These are phyloP conservation scores for Paracorniculantispora psalliotae DNA, from an alignment of 2,329 filamentous ascomycete species.

Conservation along the genomic window DNA sequence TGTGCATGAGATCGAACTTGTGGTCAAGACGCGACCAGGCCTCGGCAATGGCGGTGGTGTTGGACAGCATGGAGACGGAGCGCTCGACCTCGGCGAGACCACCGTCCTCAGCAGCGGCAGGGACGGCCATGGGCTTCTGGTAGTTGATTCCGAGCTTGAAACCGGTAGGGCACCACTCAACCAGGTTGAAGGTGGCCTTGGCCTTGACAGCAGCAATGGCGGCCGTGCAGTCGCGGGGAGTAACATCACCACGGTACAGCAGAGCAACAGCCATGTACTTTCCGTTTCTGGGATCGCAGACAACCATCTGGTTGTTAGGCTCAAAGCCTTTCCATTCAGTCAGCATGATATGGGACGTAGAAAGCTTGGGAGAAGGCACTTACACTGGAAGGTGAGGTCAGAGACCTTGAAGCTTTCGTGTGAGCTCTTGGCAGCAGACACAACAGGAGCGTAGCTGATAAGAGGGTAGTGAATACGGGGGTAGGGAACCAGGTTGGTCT, in stretches of 20 bases:
- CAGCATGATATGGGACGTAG: slow-evolving; percentile 18
- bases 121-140: slow-evolving; percentile 60
- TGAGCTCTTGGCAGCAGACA: slow-evolving; percentile 68
- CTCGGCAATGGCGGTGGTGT: slow-evolving; percentile 69
- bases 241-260: slow-evolving; percentile 66
- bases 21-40: slow-evolving; percentile 68
- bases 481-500: slow-evolving; percentile 71
- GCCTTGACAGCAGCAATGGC: slow-evolving; percentile 62
- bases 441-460: slow-evolving; percentile 67
- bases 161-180: slow-evolving; percentile 71
- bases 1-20: slow-evolving; percentile 77
- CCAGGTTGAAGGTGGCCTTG: slow-evolving; percentile 67
- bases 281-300: slow-evolving; percentile 67
- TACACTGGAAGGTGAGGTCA: slow-evolving; percentile 71
- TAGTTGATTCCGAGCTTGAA: slow-evolving; percentile 76
- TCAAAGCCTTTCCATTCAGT: slow-evolving; percentile 54
- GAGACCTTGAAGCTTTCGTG: slow-evolving; percentile 86
- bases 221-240: slow-evolving; percentile 63
- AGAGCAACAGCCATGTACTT: slow-evolving; percentile 74
- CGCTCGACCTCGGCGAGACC: slow-evolving; percentile 59
- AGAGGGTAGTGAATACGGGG: slow-evolving; percentile 70
- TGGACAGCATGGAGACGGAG: slow-evolving; percentile 66
- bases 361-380: slow-evolving; percentile 23
- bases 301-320: slow-evolving; percentile 75
- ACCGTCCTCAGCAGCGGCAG: slow-evolving; percentile 48